Evolutionary conservation across 2,329 filamentous ascomycete genomes (phyloP).

Genomic region (Aspergillus neotritici): DNA sequence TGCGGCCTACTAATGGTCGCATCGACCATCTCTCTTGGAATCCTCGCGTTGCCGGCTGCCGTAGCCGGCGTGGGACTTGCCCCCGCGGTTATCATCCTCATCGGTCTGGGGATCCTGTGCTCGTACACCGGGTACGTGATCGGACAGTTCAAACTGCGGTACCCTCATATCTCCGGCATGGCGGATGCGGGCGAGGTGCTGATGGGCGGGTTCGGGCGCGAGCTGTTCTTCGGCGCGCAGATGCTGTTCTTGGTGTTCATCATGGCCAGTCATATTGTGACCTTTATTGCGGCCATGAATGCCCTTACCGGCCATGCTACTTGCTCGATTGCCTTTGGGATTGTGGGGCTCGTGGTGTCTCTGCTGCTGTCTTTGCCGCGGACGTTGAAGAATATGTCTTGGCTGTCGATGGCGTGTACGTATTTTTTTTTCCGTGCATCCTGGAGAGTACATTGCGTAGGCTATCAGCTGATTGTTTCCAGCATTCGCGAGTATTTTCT

Average conservation of each 20-base stretch:
- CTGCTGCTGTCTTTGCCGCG: conserved; percentile 56
- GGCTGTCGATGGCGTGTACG: conserved; percentile 52
- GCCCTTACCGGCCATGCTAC: conserved; percentile 56
- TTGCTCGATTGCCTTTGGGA: conserved; percentile 60
- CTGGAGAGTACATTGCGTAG: too few species aligned
- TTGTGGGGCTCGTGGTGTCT: conserved; percentile 55
- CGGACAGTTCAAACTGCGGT: conserved; percentile 52
- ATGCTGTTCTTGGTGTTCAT: conserved; percentile 62
- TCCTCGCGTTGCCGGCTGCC: conserved; percentile 51
- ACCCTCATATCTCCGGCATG: conserved; percentile 59
- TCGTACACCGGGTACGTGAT: conserved; percentile 59
- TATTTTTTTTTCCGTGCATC: too few species aligned
- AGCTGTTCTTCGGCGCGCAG: conserved; percentile 58
- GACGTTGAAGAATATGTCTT: conserved; percentile 58
- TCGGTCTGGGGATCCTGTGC: conserved; percentile 50
- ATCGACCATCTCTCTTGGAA: conserved; percentile 53
- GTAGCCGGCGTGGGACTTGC: conserved; percentile 50
- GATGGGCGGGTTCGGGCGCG: conserved; percentile 55
- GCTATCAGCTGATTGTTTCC: too few species aligned
- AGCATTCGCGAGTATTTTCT: conserved; percentile 57
- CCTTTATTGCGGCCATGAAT: conserved; percentile 64
- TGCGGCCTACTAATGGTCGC: conserved; percentile 51
- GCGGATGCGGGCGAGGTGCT: conserved; percentile 62
- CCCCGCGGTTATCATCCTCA: conserved; percentile 50
- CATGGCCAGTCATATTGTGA: conserved; percentile 66